These are phyloP conservation scores for Fusarium penzigii DNA, from an alignment of 2,329 filamentous ascomycete genomes.

Conservation along the genomic window DNA sequence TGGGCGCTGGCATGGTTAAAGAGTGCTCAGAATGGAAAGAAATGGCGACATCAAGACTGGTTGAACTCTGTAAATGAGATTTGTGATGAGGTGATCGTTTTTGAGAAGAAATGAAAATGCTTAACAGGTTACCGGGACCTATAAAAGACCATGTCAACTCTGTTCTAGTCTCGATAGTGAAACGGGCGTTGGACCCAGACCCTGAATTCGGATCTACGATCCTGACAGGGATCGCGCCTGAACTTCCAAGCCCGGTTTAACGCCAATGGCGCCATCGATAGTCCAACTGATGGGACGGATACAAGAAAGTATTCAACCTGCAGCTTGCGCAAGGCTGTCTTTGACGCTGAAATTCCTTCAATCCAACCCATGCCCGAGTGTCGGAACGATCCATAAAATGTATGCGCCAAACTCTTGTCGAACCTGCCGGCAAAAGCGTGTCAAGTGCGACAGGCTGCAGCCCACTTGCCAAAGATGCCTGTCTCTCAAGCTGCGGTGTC, in stretches of 20 bases:
- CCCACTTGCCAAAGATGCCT: constrained; percentile 6
- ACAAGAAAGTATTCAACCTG: too few species aligned
- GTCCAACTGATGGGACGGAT: too few species aligned
- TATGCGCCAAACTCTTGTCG: constrained; percentile 10
- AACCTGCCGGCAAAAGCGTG: constrained; percentile 11
- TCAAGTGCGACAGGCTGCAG: constrained; percentile 10
- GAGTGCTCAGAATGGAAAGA: background rate
- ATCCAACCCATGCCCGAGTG: background rate
- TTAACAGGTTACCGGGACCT: background rate
- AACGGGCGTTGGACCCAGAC: background rate
- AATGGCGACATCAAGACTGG: constrained; percentile 2
- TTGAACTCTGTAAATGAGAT: background rate
- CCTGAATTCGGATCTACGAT: background rate
- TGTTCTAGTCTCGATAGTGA: background rate
- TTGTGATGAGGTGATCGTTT: constrained; percentile 8
- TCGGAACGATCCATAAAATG: background rate
- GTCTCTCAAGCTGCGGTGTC: constrained; percentile 4
- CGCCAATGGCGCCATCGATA: constrained; percentile 4
- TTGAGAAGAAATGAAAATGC: constrained; percentile 2
- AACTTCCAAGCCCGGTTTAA: constrained; percentile 11
- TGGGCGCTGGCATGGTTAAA: background rate
- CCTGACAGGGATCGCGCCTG: constrained; percentile 9
- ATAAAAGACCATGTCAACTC: background rate
- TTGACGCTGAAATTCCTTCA: background rate
- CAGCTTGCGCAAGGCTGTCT: too few species aligned